These are phyloP conservation scores for Verticillium dahliae DNA, from an alignment of 2,329 filamentous ascomycete genomes.

Conservation along the genomic window DNA sequence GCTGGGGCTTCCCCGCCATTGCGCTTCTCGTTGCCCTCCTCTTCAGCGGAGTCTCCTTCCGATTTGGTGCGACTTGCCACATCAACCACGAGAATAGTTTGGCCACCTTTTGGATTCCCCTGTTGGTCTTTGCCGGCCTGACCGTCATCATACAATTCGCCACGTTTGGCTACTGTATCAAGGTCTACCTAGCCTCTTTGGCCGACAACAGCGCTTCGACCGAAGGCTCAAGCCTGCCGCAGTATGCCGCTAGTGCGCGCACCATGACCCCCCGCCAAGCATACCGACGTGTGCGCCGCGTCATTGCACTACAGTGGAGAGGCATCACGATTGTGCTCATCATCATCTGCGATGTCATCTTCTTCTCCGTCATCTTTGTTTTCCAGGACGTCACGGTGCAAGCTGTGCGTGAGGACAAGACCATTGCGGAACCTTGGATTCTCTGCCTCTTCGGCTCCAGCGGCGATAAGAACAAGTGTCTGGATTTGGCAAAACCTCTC, in stretches of 20 bases:
- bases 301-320: constrained; percentile 89
- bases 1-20: constrained; percentile 77
- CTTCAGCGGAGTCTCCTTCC: constrained; percentile 87
- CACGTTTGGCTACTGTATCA: constrained; percentile 89
- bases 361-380: constrained; percentile 88
- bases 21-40: constrained; percentile 72
- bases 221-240: constrained; percentile 65
- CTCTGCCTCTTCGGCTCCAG: constrained; percentile 55
- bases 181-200: constrained; percentile 84
- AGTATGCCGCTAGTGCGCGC: constrained; percentile 67
- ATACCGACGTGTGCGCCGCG: constrained; percentile 77
- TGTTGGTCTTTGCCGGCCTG: constrained; percentile 69
- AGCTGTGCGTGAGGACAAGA: constrained; percentile 43
- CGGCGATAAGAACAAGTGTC: constrained; percentile 61
- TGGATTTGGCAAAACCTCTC: constrained; percentile 50
- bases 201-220: constrained; percentile 66
- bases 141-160: constrained; percentile 76
- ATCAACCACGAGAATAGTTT: constrained; percentile 86
- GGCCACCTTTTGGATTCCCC: constrained; percentile 82
- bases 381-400: constrained; percentile 71
- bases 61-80: constrained; percentile 87
- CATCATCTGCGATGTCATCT: constrained; percentile 85
- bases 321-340: constrained; percentile 85
- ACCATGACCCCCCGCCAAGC: constrained; percentile 80
- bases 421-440: constrained; percentile 59